Base-by-base conservation (phyloP, 78 protist genomes). In the Dictyostelium capitatum region DNA sequence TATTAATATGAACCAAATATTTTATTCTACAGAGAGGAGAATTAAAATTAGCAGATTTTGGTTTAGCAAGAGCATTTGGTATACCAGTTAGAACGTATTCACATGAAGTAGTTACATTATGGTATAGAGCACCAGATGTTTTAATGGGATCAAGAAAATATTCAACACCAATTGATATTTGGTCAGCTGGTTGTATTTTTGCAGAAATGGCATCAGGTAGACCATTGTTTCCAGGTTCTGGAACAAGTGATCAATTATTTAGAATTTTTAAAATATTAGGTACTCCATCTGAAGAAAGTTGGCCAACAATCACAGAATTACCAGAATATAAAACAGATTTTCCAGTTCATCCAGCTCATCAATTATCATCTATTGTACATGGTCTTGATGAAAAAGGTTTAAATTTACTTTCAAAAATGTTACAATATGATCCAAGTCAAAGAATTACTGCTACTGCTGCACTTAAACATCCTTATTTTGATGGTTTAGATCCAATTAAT, bases 81-180 rank as follows among this genome's bases (percentile, higher is more conserved):
- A 98, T 99, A 15, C 99, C 99, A 17, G 99, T 99, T 19, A 97
- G 99, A n/a, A 89, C 95, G 10, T 97, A 96, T 97, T 98, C 99
- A 10, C 99, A 98, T 95, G 99, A 99, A 91, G 99, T 96, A 2
- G 99, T 99, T 37, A 99, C 99, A 1, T 95, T 99, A 25, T 99
- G 99, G 99, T 99, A 99, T 89, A 95, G 99, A 20, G 98, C 99
- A 1, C 99, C 99, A 19, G 99, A 99, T 72, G 98, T 99, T 10
- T 96, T 99, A 73, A 82, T 99, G 83, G 99, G 99, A 9, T 96
- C 98, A 20, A 89, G 92, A 48, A 89, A 97, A 53, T 99, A 99
- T 93, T 79, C 97, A 32, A 98, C 99, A 1, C 98, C 99, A 7
- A 97, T 99, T 56, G 99, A 99, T 90, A 94, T 99, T 20, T 99